Percentiles rank a stretch among this genome's conserved stretches.
These are phyloP conservation scores for Kwoniella shandongensis DNA, from an alignment of 768 basidiomycete species.

Conservation along the genomic window DNA sequence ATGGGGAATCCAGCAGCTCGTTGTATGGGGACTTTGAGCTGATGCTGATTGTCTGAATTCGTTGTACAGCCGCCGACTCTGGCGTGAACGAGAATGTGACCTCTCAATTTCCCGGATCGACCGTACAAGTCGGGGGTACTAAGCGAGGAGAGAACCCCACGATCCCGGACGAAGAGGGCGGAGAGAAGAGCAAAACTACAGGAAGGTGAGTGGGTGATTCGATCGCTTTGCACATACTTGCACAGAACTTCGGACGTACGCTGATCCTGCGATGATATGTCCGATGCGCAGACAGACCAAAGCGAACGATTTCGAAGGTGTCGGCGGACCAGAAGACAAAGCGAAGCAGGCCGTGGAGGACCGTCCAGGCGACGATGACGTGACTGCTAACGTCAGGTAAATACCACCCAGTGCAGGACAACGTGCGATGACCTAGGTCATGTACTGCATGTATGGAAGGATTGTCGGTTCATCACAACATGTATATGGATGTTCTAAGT, in stretches of 20 bases:
- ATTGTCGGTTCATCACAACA: too few species aligned
- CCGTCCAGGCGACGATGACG: constrained; percentile 35
- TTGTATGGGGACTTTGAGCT: too few species aligned
- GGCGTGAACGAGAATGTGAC: constrained; percentile 42
- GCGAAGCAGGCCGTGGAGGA: constrained; percentile 21
- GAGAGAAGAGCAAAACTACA: constrained; percentile 30
- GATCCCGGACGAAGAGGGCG: constrained; percentile 40
- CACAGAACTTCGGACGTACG: too few species aligned
- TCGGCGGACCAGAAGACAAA: constrained; percentile 37
- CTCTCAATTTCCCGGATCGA: constrained; percentile 40
- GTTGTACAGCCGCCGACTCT: constrained; percentile 25
- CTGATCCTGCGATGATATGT: neutral
- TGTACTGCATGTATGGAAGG: too few species aligned
- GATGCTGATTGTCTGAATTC: neutral
- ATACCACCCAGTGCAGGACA: too few species aligned
- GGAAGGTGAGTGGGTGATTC: constrained; percentile 27
- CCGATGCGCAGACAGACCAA: constrained; percentile 26
- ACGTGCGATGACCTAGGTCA: too few species aligned
- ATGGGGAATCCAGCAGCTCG: too few species aligned
- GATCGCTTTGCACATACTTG: neutral
- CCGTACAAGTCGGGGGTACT: constrained; percentile 38
- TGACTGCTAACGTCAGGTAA: constrained; percentile 24
- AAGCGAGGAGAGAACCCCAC: constrained; percentile 39
- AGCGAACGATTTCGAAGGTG: constrained; percentile 37
- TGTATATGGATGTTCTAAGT: too few species aligned